Percentiles rank a stretch among this genome's conserved stretches.
These are phyloP conservation scores for Pholiota conissans DNA, from an alignment of 768 basidiomycete species.

Conservation along the genomic window DNA sequence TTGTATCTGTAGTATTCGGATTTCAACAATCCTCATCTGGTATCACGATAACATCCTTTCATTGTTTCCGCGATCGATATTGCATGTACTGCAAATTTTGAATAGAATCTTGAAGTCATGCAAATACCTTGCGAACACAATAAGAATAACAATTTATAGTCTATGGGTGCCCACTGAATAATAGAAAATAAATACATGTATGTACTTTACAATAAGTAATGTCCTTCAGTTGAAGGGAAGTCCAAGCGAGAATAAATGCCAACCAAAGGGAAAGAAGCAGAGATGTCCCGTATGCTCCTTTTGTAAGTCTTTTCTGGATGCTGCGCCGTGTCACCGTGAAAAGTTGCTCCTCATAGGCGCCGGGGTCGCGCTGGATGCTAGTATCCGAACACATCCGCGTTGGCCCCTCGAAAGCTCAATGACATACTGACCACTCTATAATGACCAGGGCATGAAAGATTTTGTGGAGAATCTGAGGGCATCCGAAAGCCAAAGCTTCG, in stretches of 20 bases:
- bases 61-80: slow-evolving; percentile 6
- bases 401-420: no score
- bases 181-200: no score
- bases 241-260: background rate
- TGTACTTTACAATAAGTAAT: background rate
- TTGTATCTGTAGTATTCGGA: slow-evolving; percentile 54
- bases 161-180: no score
- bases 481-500: background rate
- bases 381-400: background rate
- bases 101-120: background rate
- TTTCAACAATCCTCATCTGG: slow-evolving; percentile 76
- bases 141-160: background rate
- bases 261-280: background rate
- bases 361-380: slow-evolving; percentile 2
- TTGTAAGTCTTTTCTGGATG: slow-evolving; percentile 6
- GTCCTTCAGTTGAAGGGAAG: no score
- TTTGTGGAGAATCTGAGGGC: background rate
- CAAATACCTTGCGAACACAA: background rate
- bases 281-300: slow-evolving; percentile 5
- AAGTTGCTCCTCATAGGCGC: slow-evolving; percentile 6
- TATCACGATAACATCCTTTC: slow-evolving; percentile 13
- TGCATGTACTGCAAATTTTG: background rate
- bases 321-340: slow-evolving; percentile 3
- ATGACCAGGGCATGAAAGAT: background rate
- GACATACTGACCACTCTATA: no score